Conservation (phyloP, 2,329 filamentous ascomycete species). For the Penicillium sp. region DNA sequence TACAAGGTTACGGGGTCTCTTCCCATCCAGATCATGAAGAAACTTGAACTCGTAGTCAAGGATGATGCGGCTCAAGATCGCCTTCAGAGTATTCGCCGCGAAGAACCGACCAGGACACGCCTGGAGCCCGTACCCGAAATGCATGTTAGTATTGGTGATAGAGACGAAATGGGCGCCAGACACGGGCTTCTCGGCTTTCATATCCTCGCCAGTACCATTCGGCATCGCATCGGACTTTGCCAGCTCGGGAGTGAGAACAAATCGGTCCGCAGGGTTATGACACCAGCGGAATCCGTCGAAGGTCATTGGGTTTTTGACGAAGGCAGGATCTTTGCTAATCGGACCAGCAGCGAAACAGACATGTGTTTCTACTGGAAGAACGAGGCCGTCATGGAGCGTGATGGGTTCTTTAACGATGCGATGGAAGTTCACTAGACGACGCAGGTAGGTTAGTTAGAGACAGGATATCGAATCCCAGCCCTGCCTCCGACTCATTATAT, state of each 20-base stretch:
- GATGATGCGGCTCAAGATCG: constrained; percentile 28
- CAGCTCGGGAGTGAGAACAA: constrained; percentile 2
- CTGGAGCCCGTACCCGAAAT: constrained; percentile 29
- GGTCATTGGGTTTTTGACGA: constrained; percentile 18
- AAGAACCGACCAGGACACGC: constrained; percentile 29
- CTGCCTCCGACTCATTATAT: not conserved
- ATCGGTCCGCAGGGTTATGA: constrained; percentile 13
- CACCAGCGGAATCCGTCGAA: constrained; percentile 34
- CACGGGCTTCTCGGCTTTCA: not conserved
- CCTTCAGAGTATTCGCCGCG: constrained; percentile 24
- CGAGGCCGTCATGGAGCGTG: constrained; percentile 25
- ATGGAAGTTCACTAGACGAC: constrained; percentile 27
- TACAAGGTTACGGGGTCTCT: constrained; percentile 23
- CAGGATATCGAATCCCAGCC: not conserved
- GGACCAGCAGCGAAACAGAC: constrained; percentile 32
- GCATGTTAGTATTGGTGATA: constrained; percentile 22
- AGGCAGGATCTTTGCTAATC: constrained; percentile 25
- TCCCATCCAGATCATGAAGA: constrained; percentile 12
- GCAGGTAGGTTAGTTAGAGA: not conserved
- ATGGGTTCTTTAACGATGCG: constrained; percentile 28
- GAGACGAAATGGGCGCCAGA: constrained; percentile 18
- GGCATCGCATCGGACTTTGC: not conserved
- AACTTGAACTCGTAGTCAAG: constrained; percentile 33
- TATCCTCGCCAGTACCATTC: not conserved
- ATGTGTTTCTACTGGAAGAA: constrained; percentile 24